Evolutionary conservation across 768 basidiomycete genomes (phyloP), one percentile per base, ranked within the genome.

Genomic region (Kwoniella sp.): DNA sequence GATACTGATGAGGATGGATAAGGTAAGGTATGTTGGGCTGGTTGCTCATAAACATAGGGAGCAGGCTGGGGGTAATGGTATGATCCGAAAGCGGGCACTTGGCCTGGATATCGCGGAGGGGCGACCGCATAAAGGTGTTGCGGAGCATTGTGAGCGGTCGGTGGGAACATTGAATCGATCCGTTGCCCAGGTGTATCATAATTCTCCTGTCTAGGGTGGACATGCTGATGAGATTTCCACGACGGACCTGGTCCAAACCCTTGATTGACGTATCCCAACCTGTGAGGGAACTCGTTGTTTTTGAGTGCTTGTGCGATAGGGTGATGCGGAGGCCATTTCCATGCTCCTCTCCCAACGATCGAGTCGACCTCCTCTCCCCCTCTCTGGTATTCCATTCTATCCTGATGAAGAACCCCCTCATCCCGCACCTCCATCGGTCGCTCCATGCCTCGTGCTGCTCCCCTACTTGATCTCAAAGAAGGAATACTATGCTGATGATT

Each of bases 281-380:
- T n/a, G n/a, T n/a, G n/a, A n/a, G n/a, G n/a, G n/a, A n/a, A n/a
- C n/a, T 19, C 48, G 22, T 50, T n/a, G 26, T 25, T 9, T 2
- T 21, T n/a, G 25, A 54, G 7, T 6, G 15, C 27, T 33, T n/a
- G 52, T 6, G 15, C 29, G 33, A 36, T 19, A n/a, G 54, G 54
- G 36, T 55, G 54, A 55, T 55, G 12, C 2, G 54, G 1, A 7
- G 8, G 33, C 54, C 54, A 55, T n/a, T 22, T 29, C 30, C 37
- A 55, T 10, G 22, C 22, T 15, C 54, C 36, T 21, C 27, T 17
- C 8, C 22, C 26, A 27, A 40, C 22, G 54, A 55, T 55, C 19
- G 54, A 4, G 15, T 55, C 36, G 36, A 55, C 5, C 29, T 52
- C 51, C 22, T n/a, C 54, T 37, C 33, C 17, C 15, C 54, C 33